phyloP scores from a whole-genome alignment of 2,329 filamentous ascomycete species.

The Chrysosporium keratinophilum region DNA sequence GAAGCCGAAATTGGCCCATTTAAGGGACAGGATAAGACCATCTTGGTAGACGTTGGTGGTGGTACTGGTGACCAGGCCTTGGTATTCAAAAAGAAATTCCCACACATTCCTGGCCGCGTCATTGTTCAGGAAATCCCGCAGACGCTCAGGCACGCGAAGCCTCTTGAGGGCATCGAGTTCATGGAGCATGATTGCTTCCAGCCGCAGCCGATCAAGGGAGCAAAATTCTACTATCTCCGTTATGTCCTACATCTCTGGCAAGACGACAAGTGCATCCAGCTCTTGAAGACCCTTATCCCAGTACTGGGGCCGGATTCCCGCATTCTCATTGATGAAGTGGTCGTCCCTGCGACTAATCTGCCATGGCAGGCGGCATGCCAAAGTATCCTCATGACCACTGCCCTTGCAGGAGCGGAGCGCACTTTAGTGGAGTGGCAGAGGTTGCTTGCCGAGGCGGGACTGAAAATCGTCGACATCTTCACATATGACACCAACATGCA shows the following conservation, averaged over 20 bases:
- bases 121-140: constrained; percentile 26
- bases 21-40: no score
- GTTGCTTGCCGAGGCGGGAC: no score
- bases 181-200: constrained; percentile 26
- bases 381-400: neutral
- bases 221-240: constrained; percentile 21
- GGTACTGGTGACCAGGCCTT: constrained; percentile 17
- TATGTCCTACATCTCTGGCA: constrained; percentile 22
- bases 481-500: no score
- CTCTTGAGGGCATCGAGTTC: constrained; percentile 15
- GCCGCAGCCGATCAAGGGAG: constrained; percentile 21
- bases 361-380: constrained; percentile 2
- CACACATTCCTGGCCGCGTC: constrained; percentile 14
- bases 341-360: constrained; percentile 26
- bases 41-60: constrained; percentile 21
- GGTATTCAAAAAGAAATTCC: constrained; percentile 15
- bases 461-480: no score
- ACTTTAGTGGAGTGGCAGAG: no score
- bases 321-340: constrained; percentile 38
- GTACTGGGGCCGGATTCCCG: constrained; percentile 30
- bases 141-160: constrained; percentile 17
- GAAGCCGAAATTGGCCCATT: no score
- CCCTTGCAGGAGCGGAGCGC: neutral
- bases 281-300: constrained; percentile 21
- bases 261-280: constrained; percentile 18